Evolutionary conservation across 331 rosid genomes (phyloP).

Genomic region (Phaseolus coccineus): DNA sequence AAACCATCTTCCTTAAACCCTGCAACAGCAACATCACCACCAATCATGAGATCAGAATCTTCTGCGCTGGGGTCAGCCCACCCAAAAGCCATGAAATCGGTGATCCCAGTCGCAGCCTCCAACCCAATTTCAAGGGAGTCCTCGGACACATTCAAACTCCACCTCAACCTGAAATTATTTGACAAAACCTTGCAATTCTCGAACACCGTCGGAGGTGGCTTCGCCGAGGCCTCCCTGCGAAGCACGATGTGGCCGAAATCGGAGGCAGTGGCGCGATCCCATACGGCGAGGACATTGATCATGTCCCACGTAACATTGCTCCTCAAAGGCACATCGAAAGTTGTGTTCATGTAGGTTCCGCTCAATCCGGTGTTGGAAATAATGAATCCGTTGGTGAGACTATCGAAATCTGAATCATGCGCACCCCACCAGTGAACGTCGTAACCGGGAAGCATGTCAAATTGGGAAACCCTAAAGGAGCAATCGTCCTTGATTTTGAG

Average conservation of each 20-base stretch:
- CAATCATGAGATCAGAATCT: constrained; percentile 67
- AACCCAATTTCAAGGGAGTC: constrained; percentile 73
- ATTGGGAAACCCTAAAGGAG: constrained; percentile 80
- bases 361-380: constrained; percentile 67
- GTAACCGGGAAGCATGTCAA: constrained; percentile 84
- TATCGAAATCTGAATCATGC: constrained; percentile 52
- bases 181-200: constrained; percentile 80
- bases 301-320: constrained; percentile 71
- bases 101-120: constrained; percentile 76
- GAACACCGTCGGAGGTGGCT: constrained; percentile 70
- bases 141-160: constrained; percentile 68
- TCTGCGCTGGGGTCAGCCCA: constrained; percentile 71
- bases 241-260: constrained; percentile 74
- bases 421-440: constrained; percentile 88
- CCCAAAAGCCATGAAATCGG: constrained; percentile 90
- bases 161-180: constrained; percentile 68
- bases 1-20: constrained; percentile 77
- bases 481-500: constrained; percentile 72
- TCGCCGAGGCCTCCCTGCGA: constrained; percentile 42
- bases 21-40: constrained; percentile 77
- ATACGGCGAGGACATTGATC: constrained; percentile 82
- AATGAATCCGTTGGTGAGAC: constrained; percentile 66
- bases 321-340: constrained; percentile 64
- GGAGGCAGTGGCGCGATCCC: constrained; percentile 85
- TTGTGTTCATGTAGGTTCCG: constrained; percentile 61